A percentile compares a stretch with the other conserved stretches of the same genome.
phyloP scores from a whole-genome alignment of 257 asterid genomes.

The Lavandula angustifolia region DNA sequence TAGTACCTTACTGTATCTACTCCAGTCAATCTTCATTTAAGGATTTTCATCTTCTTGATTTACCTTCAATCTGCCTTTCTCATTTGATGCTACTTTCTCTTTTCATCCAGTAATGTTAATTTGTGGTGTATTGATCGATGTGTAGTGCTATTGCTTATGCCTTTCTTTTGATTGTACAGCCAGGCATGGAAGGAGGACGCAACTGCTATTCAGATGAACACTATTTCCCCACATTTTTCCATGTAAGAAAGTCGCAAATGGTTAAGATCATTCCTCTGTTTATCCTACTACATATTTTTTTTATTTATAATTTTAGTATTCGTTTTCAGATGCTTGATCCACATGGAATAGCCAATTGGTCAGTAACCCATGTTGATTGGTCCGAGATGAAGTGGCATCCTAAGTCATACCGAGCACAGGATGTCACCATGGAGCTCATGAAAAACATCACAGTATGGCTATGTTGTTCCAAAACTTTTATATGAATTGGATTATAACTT shows the following conservation, averaged over 20 bases:
- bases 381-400: slow-evolving; percentile 96
- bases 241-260: slow-evolving; percentile 48
- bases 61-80: too few species aligned
- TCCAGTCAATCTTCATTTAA: too few species aligned
- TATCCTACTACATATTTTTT: neutral
- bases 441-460: slow-evolving; percentile 70
- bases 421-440: slow-evolving; percentile 57
- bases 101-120: too few species aligned
- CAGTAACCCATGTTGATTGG: slow-evolving; percentile 90
- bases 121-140: too few species aligned
- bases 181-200: slow-evolving; percentile 85
- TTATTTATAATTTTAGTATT: neutral
- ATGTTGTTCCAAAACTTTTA: neutral
- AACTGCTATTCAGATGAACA: slow-evolving; percentile 98
- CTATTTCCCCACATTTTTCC: slow-evolving; percentile 88
- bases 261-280: slow-evolving; percentile 6
- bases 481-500: neutral
- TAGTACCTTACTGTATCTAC: neutral
- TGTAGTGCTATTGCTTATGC: slow-evolving; percentile 27
- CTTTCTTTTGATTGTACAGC: slow-evolving; percentile 64
- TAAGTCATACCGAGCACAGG: slow-evolving; percentile 65
- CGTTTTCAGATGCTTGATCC: slow-evolving; percentile 79
- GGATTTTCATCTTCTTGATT: too few species aligned
- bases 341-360: slow-evolving; percentile 80
- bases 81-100: too few species aligned